Conservation (phyloP, 768 basidiomycete species). For the Tricholoma hemisulphureum region DNA sequence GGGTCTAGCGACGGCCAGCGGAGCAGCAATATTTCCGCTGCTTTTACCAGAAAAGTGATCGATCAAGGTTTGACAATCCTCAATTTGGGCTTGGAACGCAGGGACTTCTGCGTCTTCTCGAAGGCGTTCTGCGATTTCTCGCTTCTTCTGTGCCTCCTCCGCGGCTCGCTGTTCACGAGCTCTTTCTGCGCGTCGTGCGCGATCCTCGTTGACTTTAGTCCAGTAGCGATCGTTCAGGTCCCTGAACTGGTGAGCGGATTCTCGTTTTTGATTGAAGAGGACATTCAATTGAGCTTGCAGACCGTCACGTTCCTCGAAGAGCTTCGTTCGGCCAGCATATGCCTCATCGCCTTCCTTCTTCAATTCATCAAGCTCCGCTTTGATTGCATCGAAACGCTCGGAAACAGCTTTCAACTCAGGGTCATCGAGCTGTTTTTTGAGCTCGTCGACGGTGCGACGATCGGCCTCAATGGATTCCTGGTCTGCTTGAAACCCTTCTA, state of each 20-base stretch:
- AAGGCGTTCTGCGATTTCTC: constrained; percentile 74
- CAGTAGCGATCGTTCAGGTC: constrained; percentile 84
- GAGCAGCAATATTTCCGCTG: constrained; percentile 41
- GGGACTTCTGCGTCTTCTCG: constrained; percentile 89
- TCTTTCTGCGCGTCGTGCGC: constrained; percentile 77
- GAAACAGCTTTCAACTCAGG: constrained; percentile 81
- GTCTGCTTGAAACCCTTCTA: constrained; percentile 79
- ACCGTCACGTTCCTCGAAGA: constrained; percentile 83
- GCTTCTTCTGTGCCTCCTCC: constrained; percentile 75
- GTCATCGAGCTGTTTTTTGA: constrained; percentile 84
- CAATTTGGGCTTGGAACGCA: constrained; percentile 89
- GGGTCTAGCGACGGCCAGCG: constrained; percentile 35
- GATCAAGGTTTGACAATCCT: constrained; percentile 93
- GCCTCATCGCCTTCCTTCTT: constrained; percentile 86
- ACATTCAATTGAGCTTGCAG: constrained; percentile 67
- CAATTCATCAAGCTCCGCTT: constrained; percentile 80
- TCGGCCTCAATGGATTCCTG: constrained; percentile 83
- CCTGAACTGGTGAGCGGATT: constrained; percentile 65
- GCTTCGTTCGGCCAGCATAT: constrained; percentile 73
- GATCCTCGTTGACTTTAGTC: constrained; percentile 85
- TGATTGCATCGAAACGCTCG: constrained; percentile 79
- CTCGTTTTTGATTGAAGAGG: constrained; percentile 76
- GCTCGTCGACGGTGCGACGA: constrained; percentile 68
- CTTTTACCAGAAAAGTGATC: constrained; percentile 76
- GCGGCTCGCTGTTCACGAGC: constrained; percentile 71